Evolutionary conservation across 106 monocot species (phyloP).

Genomic region (Ottelia alismoides): DNA sequence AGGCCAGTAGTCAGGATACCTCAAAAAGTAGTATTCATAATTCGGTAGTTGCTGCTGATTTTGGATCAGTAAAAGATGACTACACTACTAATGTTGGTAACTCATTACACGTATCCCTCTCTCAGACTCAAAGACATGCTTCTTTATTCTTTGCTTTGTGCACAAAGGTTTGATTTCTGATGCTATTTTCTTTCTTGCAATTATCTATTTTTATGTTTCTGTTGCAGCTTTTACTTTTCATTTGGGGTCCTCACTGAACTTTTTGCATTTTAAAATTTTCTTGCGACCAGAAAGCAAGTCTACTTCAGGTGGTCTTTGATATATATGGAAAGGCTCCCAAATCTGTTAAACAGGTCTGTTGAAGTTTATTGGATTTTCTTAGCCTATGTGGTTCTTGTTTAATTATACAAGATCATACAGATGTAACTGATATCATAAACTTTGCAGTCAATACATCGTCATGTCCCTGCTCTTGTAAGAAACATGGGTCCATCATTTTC

Average conservation of each 20-base stretch:
- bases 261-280: neutral
- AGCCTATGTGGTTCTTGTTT: too few species aligned
- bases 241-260: too few species aligned
- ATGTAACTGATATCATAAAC: too few species aligned
- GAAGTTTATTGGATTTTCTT: too few species aligned
- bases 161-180: constrained; percentile 43
- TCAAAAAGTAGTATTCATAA: constrained; percentile 36
- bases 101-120: constrained; percentile 23
- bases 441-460: too few species aligned
- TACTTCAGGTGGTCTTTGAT: constrained; percentile 76
- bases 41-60: constrained; percentile 39
- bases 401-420: too few species aligned
- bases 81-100: constrained; percentile 20
- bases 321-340: constrained; percentile 79
- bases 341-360: constrained; percentile 92
- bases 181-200: too few species aligned
- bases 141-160: constrained; percentile 91
- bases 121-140: constrained; percentile 46
- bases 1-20: constrained; percentile 41
- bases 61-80: constrained; percentile 15
- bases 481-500: too few species aligned
- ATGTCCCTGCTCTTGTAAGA: too few species aligned
- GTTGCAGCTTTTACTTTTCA: too few species aligned
- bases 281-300: constrained; percentile 53
- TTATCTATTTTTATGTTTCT: too few species aligned